Conservation (phyloP, 2,329 filamentous ascomycete genomes). For the Neonectria punicea region DNA sequence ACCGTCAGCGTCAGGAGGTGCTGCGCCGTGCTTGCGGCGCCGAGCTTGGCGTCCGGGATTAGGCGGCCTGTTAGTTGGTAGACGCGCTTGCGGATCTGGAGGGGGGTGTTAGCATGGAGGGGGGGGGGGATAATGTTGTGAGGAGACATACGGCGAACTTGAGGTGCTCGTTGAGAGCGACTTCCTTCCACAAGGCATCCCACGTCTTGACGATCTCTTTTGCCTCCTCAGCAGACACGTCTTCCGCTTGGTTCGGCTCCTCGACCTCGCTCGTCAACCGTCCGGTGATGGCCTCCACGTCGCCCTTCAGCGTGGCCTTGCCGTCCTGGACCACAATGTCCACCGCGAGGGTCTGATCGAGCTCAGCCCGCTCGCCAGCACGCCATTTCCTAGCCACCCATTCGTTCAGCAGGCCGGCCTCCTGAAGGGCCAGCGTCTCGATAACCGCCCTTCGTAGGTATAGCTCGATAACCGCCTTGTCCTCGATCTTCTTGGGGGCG, state of each 20-base stretch:
- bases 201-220: conserved; percentile 56
- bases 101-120: conserved; percentile 26
- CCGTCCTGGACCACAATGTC: conserved; percentile 55
- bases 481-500: conserved; percentile 52
- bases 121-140: not conserved
- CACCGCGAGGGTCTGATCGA: conserved; percentile 49
- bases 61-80: conserved; percentile 83
- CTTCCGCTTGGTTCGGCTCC: conserved; percentile 38
- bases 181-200: conserved; percentile 67
- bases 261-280: conserved; percentile 46
- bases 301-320: conserved; percentile 51
- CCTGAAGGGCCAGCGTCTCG: conserved; percentile 60
- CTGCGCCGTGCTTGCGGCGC: conserved; percentile 63
- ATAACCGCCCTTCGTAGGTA: conserved; percentile 62
- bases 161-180: conserved; percentile 69
- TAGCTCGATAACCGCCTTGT: conserved; percentile 59
- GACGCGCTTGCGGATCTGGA: conserved; percentile 82
- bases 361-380: conserved; percentile 46
- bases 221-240: conserved; percentile 53
- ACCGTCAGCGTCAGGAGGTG: conserved; percentile 65
- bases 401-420: conserved; percentile 44
- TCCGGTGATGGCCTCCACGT: conserved; percentile 48
- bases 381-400: conserved; percentile 50
- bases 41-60: conserved; percentile 76
- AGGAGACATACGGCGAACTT: conserved; percentile 77